phyloP scores from a whole-genome alignment of 495 filamentous ascomycete species.

The Penicillium silybi region DNA sequence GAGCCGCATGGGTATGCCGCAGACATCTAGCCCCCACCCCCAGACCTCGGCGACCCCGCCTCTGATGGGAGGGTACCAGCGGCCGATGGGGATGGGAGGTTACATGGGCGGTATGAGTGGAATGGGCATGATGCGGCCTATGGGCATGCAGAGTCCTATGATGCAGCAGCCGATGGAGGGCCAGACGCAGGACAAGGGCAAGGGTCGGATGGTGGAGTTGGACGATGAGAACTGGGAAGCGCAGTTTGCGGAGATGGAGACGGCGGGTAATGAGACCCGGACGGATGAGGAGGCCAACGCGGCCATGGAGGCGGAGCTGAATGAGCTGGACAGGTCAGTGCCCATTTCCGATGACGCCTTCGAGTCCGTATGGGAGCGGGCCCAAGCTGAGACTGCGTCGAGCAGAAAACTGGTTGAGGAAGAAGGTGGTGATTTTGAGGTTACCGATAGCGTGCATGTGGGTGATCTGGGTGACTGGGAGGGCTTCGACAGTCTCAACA shows the following conservation, averaged over 20 bases:
- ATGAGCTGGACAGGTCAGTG: slow-evolving; percentile 86
- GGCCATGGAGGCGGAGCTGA: slow-evolving; percentile 84
- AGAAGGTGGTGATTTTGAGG: slow-evolving; percentile 53
- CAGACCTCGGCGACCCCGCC: slow-evolving; percentile 40
- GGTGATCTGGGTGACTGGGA: slow-evolving; percentile 69
- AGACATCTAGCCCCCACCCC: slow-evolving; percentile 55
- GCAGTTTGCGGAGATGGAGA: slow-evolving; percentile 87
- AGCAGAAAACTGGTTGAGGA: slow-evolving; percentile 67
- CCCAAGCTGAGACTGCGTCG: slow-evolving; percentile 73
- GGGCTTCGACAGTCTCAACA: slow-evolving; percentile 61
- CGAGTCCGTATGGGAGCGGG: slow-evolving; percentile 82
- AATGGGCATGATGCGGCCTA: slow-evolving; percentile 50
- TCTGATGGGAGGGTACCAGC: slow-evolving; percentile 54
- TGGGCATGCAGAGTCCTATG: slow-evolving; percentile 43
- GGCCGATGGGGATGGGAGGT: slow-evolving; percentile 57
- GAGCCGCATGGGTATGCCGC: slow-evolving; percentile 49
- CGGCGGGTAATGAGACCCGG: slow-evolving; percentile 55
- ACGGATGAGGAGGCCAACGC: slow-evolving; percentile 65
- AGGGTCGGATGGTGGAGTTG: slow-evolving; percentile 85
- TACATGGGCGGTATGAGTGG: slow-evolving; percentile 48
- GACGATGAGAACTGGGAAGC: slow-evolving; percentile 94
- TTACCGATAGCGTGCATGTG: slow-evolving; percentile 54
- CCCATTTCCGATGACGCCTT: slow-evolving; percentile 64
- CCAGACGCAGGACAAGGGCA: slow-evolving; percentile 68
- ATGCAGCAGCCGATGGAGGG: slow-evolving; percentile 50